These are phyloP conservation scores for Phytophthora macrochlamydospora DNA, from an alignment of 352 stramenopile species.

Conservation along the genomic window DNA sequence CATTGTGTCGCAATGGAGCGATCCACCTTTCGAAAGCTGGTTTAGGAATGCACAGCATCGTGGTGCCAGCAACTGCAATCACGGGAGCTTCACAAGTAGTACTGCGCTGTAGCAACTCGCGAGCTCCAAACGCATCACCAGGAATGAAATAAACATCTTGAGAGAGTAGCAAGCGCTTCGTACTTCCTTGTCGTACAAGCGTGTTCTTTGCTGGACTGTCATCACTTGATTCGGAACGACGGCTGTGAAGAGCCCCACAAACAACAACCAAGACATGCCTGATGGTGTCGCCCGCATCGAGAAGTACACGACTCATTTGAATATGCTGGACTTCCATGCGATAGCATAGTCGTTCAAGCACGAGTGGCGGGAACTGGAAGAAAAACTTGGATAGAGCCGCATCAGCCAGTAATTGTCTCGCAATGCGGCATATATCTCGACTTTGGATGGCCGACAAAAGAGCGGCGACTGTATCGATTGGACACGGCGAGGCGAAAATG, in stretches of 20 bases:
- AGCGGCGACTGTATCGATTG: not conserved
- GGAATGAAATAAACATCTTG: conserved; percentile 28
- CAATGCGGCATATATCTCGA: conserved; percentile 30
- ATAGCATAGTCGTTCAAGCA: conserved; percentile 57
- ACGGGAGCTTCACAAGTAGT: conserved; percentile 13
- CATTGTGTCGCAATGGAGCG: conserved; percentile 28
- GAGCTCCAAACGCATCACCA: conserved; percentile 44
- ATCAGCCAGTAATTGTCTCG: conserved; percentile 40
- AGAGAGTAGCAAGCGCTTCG: not conserved
- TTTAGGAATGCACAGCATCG: conserved; percentile 42
- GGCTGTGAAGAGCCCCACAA: conserved; percentile 31
- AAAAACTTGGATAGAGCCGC: conserved; percentile 41
- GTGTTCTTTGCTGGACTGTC: conserved; percentile 2
- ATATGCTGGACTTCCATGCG: conserved; percentile 45
- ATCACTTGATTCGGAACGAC: conserved; percentile 7
- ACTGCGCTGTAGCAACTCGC: conserved; percentile 26
- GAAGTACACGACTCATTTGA: conserved; percentile 12
- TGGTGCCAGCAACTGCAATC: conserved; percentile 39
- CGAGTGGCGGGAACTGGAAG: conserved; percentile 61
- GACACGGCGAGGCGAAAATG: conserved; percentile 8
- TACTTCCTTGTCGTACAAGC: conserved; percentile 12
- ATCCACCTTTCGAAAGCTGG: conserved; percentile 55
- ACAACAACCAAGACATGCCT: conserved; percentile 43
- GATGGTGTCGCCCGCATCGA: conserved; percentile 29
- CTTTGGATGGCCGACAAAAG: conserved; percentile 18